Conservation (phyloP, 2,329 filamentous ascomycete genomes). For the Pseudogymnoascus sp. region DNA sequence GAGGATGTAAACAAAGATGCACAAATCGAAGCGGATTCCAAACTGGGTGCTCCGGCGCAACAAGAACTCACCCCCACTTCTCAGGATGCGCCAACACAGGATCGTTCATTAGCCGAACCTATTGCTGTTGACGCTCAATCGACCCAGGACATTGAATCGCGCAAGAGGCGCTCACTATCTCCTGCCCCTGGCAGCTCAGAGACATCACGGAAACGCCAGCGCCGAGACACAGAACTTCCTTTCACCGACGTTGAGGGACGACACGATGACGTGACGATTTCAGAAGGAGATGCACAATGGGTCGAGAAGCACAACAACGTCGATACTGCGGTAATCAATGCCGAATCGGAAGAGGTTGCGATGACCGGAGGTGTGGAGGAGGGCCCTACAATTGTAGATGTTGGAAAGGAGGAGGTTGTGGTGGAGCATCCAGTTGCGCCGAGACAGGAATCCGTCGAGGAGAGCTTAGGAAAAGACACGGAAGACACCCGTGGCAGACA, state of each 20-base stretch:
- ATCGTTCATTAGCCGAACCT: slow-evolving; percentile 7
- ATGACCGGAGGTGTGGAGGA: neutral
- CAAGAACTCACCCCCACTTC: slow-evolving; percentile 10
- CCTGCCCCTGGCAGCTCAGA: slow-evolving; percentile 49
- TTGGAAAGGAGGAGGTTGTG: slow-evolving; percentile 15
- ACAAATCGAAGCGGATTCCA: slow-evolving; percentile 8
- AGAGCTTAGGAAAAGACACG: neutral
- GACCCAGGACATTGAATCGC: slow-evolving; percentile 51
- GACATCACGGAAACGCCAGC: slow-evolving; percentile 46
- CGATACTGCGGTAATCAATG: slow-evolving; percentile 13
- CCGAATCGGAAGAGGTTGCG: slow-evolving; percentile 9
- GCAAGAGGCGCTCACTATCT: slow-evolving; percentile 58
- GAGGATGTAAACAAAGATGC: neutral
- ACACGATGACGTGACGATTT: slow-evolving; percentile 12
- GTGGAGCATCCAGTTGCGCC: slow-evolving; percentile 8
- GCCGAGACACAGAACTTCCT: slow-evolving; percentile 19
- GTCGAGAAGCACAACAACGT: slow-evolving; percentile 22
- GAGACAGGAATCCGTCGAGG: neutral
- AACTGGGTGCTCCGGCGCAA: slow-evolving; percentile 4
- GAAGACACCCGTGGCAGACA: neutral
- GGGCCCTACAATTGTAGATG: slow-evolving; percentile 15
- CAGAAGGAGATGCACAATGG: slow-evolving; percentile 17
- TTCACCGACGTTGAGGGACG: neutral
- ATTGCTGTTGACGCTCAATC: slow-evolving; percentile 22
- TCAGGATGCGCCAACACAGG: slow-evolving; percentile 16